phyloP scores from a whole-genome alignment of 495 filamentous ascomycete species.

The Mytilinidion resinicola region DNA sequence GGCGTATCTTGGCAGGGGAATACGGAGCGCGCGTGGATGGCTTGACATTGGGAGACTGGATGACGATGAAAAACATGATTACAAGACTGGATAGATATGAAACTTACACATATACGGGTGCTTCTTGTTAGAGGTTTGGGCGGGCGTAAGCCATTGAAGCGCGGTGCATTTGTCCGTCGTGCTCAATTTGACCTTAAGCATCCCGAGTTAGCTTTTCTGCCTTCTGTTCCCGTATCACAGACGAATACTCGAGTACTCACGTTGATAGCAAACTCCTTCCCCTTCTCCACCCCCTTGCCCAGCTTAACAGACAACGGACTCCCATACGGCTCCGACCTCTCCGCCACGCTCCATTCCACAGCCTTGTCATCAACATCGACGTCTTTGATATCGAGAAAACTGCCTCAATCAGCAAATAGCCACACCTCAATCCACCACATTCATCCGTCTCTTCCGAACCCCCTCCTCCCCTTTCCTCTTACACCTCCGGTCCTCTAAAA shows the following conservation, averaged over 20 bases:
- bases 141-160: constrained; percentile 84
- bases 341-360: constrained; percentile 62
- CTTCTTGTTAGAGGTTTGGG: constrained; percentile 87
- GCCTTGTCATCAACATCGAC: constrained; percentile 57
- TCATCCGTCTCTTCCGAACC: background rate
- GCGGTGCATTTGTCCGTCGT: constrained; percentile 88
- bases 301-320: constrained; percentile 69
- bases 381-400: constrained; percentile 61
- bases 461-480: background rate
- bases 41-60: constrained; percentile 82
- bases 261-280: constrained; percentile 56
- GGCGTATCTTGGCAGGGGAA: constrained; percentile 98
- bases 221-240: background rate
- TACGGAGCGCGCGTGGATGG: constrained; percentile 85
- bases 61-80: background rate
- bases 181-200: constrained; percentile 47
- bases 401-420: constrained; percentile 4
- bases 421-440: background rate
- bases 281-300: constrained; percentile 54
- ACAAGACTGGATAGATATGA: constrained; percentile 33
- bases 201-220: background rate
- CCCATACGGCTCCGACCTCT: constrained; percentile 67
- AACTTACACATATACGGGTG: constrained; percentile 83
- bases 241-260: no score
- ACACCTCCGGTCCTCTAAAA: background rate